Conservation (phyloP, 805 yeast species). For the Peterozyma toletana region DNA sequence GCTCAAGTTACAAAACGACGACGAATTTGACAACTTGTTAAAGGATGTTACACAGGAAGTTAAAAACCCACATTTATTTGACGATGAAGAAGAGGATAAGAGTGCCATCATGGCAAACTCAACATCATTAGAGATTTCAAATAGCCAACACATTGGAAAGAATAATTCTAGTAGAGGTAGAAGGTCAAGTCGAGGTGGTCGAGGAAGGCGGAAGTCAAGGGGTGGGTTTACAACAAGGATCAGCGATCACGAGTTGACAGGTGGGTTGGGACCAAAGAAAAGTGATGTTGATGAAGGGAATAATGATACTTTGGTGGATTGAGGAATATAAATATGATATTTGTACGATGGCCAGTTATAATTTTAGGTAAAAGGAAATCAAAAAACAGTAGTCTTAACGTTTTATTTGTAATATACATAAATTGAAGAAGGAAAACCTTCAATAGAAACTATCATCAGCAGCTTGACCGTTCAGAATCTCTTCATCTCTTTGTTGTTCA, state of each 20-base stretch:
- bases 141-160: too few relatives aligned
- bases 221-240: constrained; percentile 3
- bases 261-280: constrained; percentile 1
- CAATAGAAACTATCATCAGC: too few relatives aligned
- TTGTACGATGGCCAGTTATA: too few relatives aligned
- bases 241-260: too few relatives aligned
- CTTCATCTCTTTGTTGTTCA: constrained; percentile 33
- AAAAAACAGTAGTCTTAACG: too few relatives aligned
- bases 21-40: constrained; percentile 16
- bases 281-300: constrained; percentile 7
- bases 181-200: constrained; percentile 12
- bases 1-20: constrained; percentile 6
- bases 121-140: too few relatives aligned
- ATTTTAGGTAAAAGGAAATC: too few relatives aligned
- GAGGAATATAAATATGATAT: constrained; percentile 1
- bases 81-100: constrained; percentile 22
- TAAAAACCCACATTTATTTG: constrained; percentile 28
- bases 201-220: constrained; percentile 7
- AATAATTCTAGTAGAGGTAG: constrained; percentile 14
- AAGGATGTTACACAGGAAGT: constrained; percentile 26
- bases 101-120: background rate
- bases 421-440: too few relatives aligned
- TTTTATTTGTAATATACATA: too few relatives aligned
- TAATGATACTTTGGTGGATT: background rate
- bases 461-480: background rate